Percentiles rank a stretch among this genome's conserved stretches.
phyloP scores from a whole-genome alignment of 2,329 filamentous ascomycete species.

The Rhynchosporium graminicola region DNA sequence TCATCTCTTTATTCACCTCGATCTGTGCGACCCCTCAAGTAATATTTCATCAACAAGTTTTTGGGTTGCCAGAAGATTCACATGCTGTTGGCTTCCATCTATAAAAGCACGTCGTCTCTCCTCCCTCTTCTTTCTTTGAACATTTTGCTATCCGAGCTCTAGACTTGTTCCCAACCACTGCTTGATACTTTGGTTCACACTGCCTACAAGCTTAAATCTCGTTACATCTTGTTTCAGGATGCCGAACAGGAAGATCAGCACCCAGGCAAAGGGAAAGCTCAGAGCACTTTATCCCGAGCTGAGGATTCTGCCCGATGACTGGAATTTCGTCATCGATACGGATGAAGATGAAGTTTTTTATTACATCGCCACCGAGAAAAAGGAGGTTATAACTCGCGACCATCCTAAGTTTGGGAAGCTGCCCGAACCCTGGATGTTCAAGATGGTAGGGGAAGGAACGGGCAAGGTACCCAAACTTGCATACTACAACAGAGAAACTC shows the following conservation, averaged over 20 bases:
- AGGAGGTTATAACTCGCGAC: constrained; percentile 6
- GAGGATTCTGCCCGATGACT: constrained; percentile 19
- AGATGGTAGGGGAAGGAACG: neutral
- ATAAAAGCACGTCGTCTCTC: neutral
- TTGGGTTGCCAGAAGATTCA: neutral
- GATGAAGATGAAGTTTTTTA: constrained; percentile 13
- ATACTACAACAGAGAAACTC: constrained; percentile 27
- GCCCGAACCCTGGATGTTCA: constrained; percentile 9
- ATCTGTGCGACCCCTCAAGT: neutral
- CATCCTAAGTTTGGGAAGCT: constrained; percentile 8
- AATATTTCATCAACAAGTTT: neutral
- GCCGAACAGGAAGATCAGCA: constrained; percentile 3
- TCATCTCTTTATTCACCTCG: neutral
- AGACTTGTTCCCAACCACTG: neutral
- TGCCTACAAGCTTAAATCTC: too few species aligned
- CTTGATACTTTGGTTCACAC: too few species aligned
- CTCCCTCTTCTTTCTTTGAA: neutral
- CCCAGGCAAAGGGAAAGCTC: neutral
- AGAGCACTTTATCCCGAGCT: constrained; percentile 21
- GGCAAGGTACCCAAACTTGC: neutral
- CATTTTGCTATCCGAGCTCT: neutral
- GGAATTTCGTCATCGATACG: constrained; percentile 7
- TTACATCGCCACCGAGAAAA: constrained; percentile 10
- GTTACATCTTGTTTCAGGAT: neutral
- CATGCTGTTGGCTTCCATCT: neutral